A percentile compares a stretch with the other conserved stretches of the same genome.
Conservation (phyloP, 225 moss, liverwort and hornwort genomes). For the Physcomitrellopsis africana region DNA sequence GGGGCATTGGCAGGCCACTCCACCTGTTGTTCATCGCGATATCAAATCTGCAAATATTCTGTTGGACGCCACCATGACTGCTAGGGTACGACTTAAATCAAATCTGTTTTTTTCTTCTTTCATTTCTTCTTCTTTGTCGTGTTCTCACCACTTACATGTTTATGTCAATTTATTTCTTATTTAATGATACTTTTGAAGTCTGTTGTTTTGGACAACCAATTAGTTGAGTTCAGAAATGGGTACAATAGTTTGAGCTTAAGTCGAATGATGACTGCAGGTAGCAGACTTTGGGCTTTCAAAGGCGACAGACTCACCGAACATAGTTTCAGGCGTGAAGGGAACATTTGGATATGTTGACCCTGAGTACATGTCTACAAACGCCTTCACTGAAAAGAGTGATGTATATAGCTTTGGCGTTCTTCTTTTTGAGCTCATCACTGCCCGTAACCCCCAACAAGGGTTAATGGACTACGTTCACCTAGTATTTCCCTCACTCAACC, state of each 20-base stretch:
- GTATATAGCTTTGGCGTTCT: constrained; percentile 98
- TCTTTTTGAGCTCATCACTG: constrained; percentile 95
- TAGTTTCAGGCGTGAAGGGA: constrained; percentile 92
- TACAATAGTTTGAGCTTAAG: background rate
- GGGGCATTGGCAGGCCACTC: constrained; percentile 71
- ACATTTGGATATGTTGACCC: constrained; percentile 98
- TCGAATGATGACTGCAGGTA: constrained; percentile 58
- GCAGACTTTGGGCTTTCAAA: constrained; percentile 97
- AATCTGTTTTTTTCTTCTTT: background rate
- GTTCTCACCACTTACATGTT: background rate
- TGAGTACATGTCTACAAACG: constrained; percentile 79
- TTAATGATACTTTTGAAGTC: background rate
- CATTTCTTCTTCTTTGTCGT: background rate
- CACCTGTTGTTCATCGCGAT: constrained; percentile 92
- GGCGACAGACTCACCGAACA: constrained; percentile 56
- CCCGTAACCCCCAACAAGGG: constrained; percentile 92
- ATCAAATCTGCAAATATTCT: constrained; percentile 95
- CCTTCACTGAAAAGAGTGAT: constrained; percentile 94
- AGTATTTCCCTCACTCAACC: constrained; percentile 35
- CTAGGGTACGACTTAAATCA: constrained; percentile 58
- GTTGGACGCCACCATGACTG: constrained; percentile 89
- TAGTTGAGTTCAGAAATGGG: background rate
- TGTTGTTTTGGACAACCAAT: background rate
- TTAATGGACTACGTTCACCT: constrained; percentile 99
- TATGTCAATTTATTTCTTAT: background rate